Evolutionary conservation across 1,284 basidiomycete species (phyloP), one percentile per base, ranked within the genome.

Genomic region (Cutaneotrichosporon mucoides): DNA sequence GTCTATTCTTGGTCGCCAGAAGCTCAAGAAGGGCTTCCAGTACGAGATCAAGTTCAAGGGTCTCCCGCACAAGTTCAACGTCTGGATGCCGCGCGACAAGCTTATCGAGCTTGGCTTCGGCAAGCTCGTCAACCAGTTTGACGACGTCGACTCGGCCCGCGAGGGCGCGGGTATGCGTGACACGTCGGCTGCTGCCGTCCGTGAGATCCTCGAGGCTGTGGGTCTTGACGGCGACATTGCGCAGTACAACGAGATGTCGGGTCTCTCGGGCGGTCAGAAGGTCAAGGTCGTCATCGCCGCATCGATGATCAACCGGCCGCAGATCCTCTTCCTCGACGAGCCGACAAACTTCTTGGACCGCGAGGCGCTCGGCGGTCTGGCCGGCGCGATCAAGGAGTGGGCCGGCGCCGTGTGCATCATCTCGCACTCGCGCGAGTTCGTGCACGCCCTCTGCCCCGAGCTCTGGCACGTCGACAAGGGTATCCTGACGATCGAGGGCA

Each of bases 41-140:
- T 97, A 97, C 76, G 93, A 97, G 79, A 83, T 98, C 80, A 99
- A 99, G 80, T 99, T 93, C 91, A 85, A 86, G 63, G 91, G 91
- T n/a, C 78, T 93, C 59, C 89, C 92, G 76, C 95, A 98, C 82
- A 87, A 84, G 69, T 65, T 84, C 82, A 99, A 99, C 79, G 88
- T 91, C 4, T 97, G 93, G 93, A 84, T 99, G 54, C 84, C 91
- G 11, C 89, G 95, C 53, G 94, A 98, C 48, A 86, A 92, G 46
- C 82, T 99, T 43, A 76, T 97, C 43, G 83, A 85, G 66, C 92
- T 94, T 75, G 94, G 95, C 15, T 97, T 94, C 81, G 83, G 82
- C 61, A 99, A 98, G 81, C 77, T 96, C 48, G 85, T 98, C 7
- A 89, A 92, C 69, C 92, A 94, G 74, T 98, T 97, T 71, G 95